Evolutionary conservation across 306 rosid species (phyloP), one percentile per base, ranked within the genome.

Genomic region (Adenanthera pavonina): DNA sequence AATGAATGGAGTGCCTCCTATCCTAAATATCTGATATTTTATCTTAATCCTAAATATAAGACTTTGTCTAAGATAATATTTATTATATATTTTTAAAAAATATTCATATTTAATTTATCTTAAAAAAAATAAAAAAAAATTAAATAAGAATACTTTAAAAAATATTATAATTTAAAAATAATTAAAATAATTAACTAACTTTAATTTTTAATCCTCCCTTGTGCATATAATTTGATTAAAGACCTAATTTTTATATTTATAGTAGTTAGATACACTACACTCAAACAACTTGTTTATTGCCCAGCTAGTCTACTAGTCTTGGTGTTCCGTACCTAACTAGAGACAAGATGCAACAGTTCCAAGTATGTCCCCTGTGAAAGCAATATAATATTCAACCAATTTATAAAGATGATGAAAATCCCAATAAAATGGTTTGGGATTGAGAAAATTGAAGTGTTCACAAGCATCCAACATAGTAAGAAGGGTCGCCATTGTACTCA

Each of bases 291-390:
- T 20, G 78, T 43, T 41, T 43, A 62, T 35, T 13, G 5, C 19
- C 69, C 75, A 41, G 7, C 30, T 57, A 54, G 25, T n/a, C 16
- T 25, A 36, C 36, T 72, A 52, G 81, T 67, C 69, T 68, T 70
- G 79, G 74, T 52, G 85, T 69, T 74, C 80, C 61, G 70, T n/a
- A 80, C 75, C 82, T 38, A 47, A 54, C 43, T 44, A 79, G 85
- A 72, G 93, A 87, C 93, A 87, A 82, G 81, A 82, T 82, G 86
- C 91, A 87, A 82, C 89, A 86, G 9, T 85, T 87, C 78, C 91
- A 78, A 89, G 89, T 17, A 80, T 82, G 89, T 89, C 91, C 53
- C 92, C 84, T 25, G 20, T 3, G 52, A 68, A 68, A 78, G 30
- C 59, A 41, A 80, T 47, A 80, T 70, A 54, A 9, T 75, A 36